Conservation (phyloP, 257 asterid species). For the Ilex aquifolium region DNA sequence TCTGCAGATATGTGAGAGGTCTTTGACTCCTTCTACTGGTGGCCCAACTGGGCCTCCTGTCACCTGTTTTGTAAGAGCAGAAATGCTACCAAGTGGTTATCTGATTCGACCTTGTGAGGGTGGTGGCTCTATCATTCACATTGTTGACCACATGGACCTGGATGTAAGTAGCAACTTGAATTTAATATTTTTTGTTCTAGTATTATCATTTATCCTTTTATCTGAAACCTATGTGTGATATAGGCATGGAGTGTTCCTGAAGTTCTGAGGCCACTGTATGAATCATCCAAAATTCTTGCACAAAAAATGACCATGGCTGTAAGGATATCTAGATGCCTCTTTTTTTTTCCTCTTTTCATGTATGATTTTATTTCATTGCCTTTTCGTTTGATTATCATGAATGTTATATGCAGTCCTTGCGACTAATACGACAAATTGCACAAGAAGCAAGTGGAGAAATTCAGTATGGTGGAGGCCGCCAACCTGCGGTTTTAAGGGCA, state of each 20-base stretch:
- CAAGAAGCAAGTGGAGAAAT: constrained; percentile 88
- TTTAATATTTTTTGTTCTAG: neutral
- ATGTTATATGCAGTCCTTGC: constrained; percentile 49
- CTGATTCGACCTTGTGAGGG: constrained; percentile 92
- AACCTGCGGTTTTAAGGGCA: constrained; percentile 83
- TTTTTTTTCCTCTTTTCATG: neutral
- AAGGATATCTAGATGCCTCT: constrained; percentile 11
- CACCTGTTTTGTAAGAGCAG: constrained; percentile 80
- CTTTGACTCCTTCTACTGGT: constrained; percentile 65
- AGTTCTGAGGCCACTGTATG: constrained; percentile 90
- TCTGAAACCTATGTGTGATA: neutral
- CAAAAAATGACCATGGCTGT: constrained; percentile 98
- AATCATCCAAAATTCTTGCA: constrained; percentile 84
- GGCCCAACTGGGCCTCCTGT: constrained; percentile 83
- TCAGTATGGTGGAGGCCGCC: constrained; percentile 72
- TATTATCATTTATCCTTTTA: neutral
- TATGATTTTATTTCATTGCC: neutral
- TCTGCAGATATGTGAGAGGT: constrained; percentile 86
- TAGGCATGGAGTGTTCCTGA: constrained; percentile 90
- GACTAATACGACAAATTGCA: constrained; percentile 79
- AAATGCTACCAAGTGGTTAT: constrained; percentile 89
- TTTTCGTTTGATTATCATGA: neutral
- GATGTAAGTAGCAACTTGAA: constrained; percentile 40
- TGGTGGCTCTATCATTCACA: constrained; percentile 86
- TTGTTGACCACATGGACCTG: constrained; percentile 82